These are phyloP conservation scores for Penstemon newberryi DNA, from an alignment of 257 asterid genomes.

Conservation along the genomic window DNA sequence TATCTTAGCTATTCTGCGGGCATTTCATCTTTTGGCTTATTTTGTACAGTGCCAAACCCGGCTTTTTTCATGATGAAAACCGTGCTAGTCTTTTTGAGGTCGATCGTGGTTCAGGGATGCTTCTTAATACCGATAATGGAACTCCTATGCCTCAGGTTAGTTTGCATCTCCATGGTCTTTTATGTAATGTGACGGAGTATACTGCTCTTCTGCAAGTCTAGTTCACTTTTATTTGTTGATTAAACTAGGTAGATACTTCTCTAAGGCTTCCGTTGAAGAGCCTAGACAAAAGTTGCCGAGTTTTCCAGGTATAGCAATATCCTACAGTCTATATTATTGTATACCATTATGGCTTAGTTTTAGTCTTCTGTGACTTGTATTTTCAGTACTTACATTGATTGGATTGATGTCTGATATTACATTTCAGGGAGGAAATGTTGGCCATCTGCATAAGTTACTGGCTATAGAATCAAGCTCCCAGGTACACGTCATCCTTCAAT, in stretches of 20 bases:
- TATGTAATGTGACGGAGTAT: background rate
- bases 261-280: slow-evolving; percentile 59
- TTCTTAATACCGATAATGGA: slow-evolving; percentile 90
- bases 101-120: slow-evolving; percentile 86
- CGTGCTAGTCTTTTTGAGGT: slow-evolving; percentile 90
- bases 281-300: slow-evolving; percentile 57
- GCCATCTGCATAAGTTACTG: slow-evolving; percentile 86
- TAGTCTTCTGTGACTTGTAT: slow-evolving; percentile 27
- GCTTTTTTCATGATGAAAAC: slow-evolving; percentile 90
- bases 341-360: slow-evolving; percentile 19
- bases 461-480: slow-evolving; percentile 94
- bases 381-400: slow-evolving; percentile 17
- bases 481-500: slow-evolving; percentile 46
- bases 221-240: slow-evolving; percentile 23
- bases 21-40: slow-evolving; percentile 14
- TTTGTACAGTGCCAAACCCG: slow-evolving; percentile 83
- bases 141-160: slow-evolving; percentile 95
- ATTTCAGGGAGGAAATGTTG: slow-evolving; percentile 96
- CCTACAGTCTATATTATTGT: slow-evolving; percentile 18
- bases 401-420: slow-evolving; percentile 25
- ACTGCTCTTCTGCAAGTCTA: slow-evolving; percentile 9
- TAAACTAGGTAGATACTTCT: slow-evolving; percentile 67
- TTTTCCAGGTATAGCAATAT: slow-evolving; percentile 68
- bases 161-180: slow-evolving; percentile 26
- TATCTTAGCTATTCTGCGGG: slow-evolving; percentile 15